Percentiles rank a stretch among this genome's conserved stretches.
These are phyloP conservation scores for Pseudogymnoascus sp. DNA, from an alignment of 2,329 filamentous ascomycete genomes.

Conservation along the genomic window DNA sequence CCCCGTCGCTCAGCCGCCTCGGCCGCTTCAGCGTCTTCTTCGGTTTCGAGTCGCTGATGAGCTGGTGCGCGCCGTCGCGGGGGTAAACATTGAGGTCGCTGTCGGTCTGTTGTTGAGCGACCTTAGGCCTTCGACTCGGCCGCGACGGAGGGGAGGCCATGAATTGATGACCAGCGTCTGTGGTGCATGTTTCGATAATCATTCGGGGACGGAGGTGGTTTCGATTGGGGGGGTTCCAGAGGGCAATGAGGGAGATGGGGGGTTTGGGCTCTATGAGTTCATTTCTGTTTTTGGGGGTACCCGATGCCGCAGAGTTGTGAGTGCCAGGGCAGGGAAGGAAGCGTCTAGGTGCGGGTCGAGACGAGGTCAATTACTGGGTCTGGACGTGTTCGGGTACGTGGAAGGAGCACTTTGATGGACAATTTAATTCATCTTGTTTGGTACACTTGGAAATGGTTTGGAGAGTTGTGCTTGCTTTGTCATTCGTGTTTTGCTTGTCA, in stretches of 20 bases:
- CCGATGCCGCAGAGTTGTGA: background rate
- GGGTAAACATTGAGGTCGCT: background rate
- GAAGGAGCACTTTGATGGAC: background rate
- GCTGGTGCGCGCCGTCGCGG: background rate
- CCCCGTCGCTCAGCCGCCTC: background rate
- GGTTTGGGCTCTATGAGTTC: background rate
- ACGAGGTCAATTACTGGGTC: constrained; percentile 2
- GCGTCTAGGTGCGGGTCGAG: constrained; percentile 3
- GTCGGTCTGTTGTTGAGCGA: background rate
- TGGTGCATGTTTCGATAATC: constrained; percentile 7
- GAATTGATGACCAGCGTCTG: background rate
- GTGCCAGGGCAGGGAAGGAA: background rate
- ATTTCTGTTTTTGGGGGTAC: background rate
- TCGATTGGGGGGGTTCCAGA: background rate
- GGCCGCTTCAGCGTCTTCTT: constrained; percentile 3
- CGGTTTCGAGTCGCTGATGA: background rate
- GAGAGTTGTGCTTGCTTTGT: background rate
- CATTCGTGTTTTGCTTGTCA: background rate
- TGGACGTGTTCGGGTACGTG: background rate
- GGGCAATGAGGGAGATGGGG: background rate
- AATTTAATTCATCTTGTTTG: background rate
- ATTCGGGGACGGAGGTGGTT: background rate
- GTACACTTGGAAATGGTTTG: background rate
- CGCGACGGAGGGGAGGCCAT: background rate
- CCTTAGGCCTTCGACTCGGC: constrained; percentile 3